Conservation (phyloP, 164 flowering plant genomes). For the Tinospora cordifolia region DNA sequence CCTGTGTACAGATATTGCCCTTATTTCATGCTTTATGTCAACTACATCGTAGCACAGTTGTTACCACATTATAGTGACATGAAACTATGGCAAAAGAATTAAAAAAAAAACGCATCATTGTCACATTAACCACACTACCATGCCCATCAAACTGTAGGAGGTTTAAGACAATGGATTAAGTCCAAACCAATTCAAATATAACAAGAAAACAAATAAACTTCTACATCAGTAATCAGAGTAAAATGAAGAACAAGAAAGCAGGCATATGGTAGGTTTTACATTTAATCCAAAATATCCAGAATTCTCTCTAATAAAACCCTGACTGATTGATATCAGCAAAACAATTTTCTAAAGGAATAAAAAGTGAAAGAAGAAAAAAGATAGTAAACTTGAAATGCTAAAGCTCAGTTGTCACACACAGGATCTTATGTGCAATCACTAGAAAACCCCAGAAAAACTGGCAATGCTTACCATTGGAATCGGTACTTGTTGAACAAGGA, state of each 20-base stretch:
- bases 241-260: background rate
- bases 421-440: no score
- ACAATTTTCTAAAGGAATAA: background rate
- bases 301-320: no score
- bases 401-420: background rate
- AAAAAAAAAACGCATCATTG: background rate
- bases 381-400: background rate
- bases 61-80: no score
- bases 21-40: no score
- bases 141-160: background rate
- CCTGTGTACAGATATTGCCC: no score
- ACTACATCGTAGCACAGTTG: no score
- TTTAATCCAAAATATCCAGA: background rate
- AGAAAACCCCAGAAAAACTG: background rate
- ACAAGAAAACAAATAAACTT: background rate
- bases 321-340: no score
- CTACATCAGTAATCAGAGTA: background rate
- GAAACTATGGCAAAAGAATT: no score
- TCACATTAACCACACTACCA: background rate
- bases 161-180: background rate
- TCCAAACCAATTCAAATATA: background rate
- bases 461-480: conserved; percentile 35
- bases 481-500: conserved; percentile 48
- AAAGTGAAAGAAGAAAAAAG: background rate
- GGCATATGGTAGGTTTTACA: background rate